These are phyloP conservation scores for Hamamelis virginiana DNA, from an alignment of 164 flowering plant species.

Conservation along the genomic window DNA sequence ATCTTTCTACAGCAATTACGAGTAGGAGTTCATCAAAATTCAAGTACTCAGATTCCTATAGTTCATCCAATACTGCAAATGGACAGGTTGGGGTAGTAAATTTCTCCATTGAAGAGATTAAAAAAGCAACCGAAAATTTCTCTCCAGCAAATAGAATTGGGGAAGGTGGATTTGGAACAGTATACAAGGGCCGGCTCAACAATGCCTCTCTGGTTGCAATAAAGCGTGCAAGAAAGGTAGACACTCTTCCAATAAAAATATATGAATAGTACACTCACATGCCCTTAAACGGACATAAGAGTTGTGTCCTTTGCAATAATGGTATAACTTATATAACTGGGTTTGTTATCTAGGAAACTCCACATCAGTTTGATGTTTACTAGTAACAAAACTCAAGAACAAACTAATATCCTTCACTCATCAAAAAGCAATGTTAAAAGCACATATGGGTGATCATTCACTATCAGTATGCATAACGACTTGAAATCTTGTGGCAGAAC, in stretches of 20 bases:
- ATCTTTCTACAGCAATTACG: conserved; percentile 35
- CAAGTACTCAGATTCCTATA: conserved; percentile 29
- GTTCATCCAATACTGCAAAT: conserved; percentile 22
- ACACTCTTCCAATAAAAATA: neutral
- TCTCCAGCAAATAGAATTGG: conserved; percentile 52
- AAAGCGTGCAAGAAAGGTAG: conserved; percentile 73
- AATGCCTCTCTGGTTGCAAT: conserved; percentile 65
- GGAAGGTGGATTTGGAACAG: conserved; percentile 66
- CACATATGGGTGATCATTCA: conserved; percentile 1
- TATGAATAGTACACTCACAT: too few relatives aligned
- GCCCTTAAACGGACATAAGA: neutral
- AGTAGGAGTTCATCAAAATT: conserved; percentile 25
- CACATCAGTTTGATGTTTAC: too few relatives aligned
- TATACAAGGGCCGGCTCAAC: conserved; percentile 57
- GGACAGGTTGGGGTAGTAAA: conserved; percentile 21
- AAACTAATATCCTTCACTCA: neutral
- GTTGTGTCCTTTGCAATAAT: too few relatives aligned
- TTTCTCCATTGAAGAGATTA: conserved; percentile 52
- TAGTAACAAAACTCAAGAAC: too few relatives aligned
- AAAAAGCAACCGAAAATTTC: conserved; percentile 58
- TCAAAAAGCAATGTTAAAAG: neutral
- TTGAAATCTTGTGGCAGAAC: conserved; percentile 38
- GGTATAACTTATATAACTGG: too few relatives aligned
- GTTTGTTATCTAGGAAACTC: too few relatives aligned
- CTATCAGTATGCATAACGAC: neutral